Evolutionary conservation across 371 early-diverging fungal species (phyloP), one percentile per base, ranked within the genome.

Genomic region (Mortierella sp.): DNA sequence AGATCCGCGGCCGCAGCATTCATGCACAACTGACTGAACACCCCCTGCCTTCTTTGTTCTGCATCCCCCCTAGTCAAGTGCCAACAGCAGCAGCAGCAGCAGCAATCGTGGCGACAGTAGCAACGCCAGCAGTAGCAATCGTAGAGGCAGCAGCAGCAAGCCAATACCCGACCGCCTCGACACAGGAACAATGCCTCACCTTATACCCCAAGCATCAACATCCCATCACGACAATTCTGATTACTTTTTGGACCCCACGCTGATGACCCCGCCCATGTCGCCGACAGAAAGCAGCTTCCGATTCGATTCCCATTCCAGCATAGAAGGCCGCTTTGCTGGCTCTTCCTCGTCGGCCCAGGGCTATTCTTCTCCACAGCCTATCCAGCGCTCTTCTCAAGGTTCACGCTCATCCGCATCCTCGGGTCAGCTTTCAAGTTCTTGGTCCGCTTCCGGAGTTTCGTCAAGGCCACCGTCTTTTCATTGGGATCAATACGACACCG

Each of bases 241-340:
- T 14, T 46, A 45, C 7, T 16, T 47, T 12, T 43, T 62, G 4
- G 73, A 73, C 50, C 58, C 65, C 19, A 57, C 72, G 0, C 45
- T 76, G 43, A 76, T 76, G 68, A 76, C 76, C 17, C 76, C 76
- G 0, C 76, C 76, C n/a, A 68, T 68, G 76, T 76, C 76, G 3
- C 76, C 76, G 24, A 76, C 76, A 5, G 69, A 76, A n/a, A 47
- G 40, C 27, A 48, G 63, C 29, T 68, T 68, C 57, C 60, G 31
- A 14, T 57, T 65, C 54, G 53, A 37, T 14, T 57, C 63, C 39
- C 44, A 17, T 37, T 57, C 73, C 13, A 57, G 63, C 22, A 68
- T 68, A 44, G 64, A 67, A 21, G 46, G 60, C 17, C 67, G 64
- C 3, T 57, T 67, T 24, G 54, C 64, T 12, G 39, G 56, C 5